Evolutionary conservation across 2,329 filamentous ascomycete genomes (phyloP).

Genomic region (Sphaerulina musiva): DNA sequence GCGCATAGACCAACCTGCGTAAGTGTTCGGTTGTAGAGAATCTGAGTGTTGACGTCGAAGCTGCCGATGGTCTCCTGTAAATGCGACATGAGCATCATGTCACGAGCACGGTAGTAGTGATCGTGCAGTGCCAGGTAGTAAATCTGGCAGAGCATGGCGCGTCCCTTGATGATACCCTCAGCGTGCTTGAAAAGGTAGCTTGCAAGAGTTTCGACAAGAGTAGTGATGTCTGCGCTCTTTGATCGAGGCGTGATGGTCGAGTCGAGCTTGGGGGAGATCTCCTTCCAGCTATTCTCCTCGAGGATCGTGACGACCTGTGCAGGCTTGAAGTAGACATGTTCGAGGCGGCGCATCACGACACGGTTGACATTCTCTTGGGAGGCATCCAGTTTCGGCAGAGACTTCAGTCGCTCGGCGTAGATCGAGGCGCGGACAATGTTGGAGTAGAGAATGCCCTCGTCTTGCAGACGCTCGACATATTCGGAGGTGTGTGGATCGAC

Average conservation of each 20-base stretch:
- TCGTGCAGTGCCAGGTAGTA: slow-evolving; percentile 97
- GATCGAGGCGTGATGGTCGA: slow-evolving; percentile 73
- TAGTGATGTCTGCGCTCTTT: slow-evolving; percentile 60
- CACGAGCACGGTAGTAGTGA: slow-evolving; percentile 93
- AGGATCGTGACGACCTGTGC: slow-evolving; percentile 87
- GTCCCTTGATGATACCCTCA: slow-evolving; percentile 90
- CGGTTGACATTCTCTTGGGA: slow-evolving; percentile 87
- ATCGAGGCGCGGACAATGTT: slow-evolving; percentile 81
- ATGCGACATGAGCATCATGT: slow-evolving; percentile 99
- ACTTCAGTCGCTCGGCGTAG: slow-evolving; percentile 77
- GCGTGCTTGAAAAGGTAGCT: slow-evolving; percentile 91
- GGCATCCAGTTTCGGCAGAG: slow-evolving; percentile 62
- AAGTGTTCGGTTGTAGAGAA: slow-evolving; percentile 95
- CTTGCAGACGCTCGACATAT: slow-evolving; percentile 90
- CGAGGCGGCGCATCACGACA: slow-evolving; percentile 84
- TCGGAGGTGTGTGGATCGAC: slow-evolving; percentile 98
- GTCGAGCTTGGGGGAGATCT: slow-evolving; percentile 61
- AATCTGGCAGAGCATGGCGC: slow-evolving; percentile 96
- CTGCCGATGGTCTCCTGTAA: slow-evolving; percentile 93
- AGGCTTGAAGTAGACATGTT: slow-evolving; percentile 99
- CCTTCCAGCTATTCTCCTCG: slow-evolving; percentile 90
- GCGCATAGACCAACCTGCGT: slow-evolving; percentile 97
- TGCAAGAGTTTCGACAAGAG: slow-evolving; percentile 80
- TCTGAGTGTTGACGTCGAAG: slow-evolving; percentile 95
- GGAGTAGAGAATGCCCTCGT: slow-evolving; percentile 86